Evolutionary conservation across 2,329 filamentous ascomycete species (phyloP), one percentile per base, ranked within the genome.

Genomic region (Fusarium redolens): DNA sequence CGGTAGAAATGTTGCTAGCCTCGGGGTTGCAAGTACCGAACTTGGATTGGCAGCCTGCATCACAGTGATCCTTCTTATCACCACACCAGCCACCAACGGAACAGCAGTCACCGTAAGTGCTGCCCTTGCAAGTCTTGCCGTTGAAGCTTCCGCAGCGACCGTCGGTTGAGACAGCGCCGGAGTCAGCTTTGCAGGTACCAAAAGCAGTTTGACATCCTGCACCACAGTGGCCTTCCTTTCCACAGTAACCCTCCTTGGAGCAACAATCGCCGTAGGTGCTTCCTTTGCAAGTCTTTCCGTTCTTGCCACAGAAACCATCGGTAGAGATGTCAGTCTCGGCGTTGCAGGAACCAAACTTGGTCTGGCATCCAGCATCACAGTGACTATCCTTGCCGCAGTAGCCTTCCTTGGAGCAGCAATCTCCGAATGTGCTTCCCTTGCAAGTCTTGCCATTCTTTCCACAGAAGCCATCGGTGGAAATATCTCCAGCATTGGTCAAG

Each of bases 381-480:
- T 30, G 30, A 9, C 30, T 9, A 30, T 30, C 30, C 54, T 57
- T 57, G 0, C 28, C 54, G 12, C 54, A 57, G 14, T 25, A 45
- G 6, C 54, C 54, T 8, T 25, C 15, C 22, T 18, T 15, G 7
- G 57, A 60, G 17, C 57, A 60, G 15, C 57, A 60, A 15, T 60
- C 57, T 9, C 57, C 57, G 17, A n/a, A 51, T 2, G 45, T 30
- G 9, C 45, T 51, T 11, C 58, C 58, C 22, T 61, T 61, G 13
- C 58, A 61, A 4, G 58, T 61, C 38, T 61, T 61, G 12, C 58
- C 45, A 13, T 64, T 64, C 31, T 45, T 58, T 2, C 54, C 54
- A 10, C 61, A 64, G 10, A 20, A 22, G 1, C 55, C 45, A 31
- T 66, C 63, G 3, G 50, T 66, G 3, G 63, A 63, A 1, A 66